Evolutionary conservation across 768 basidiomycete genomes (phyloP).

Genomic region (Pisolithus sp.): DNA sequence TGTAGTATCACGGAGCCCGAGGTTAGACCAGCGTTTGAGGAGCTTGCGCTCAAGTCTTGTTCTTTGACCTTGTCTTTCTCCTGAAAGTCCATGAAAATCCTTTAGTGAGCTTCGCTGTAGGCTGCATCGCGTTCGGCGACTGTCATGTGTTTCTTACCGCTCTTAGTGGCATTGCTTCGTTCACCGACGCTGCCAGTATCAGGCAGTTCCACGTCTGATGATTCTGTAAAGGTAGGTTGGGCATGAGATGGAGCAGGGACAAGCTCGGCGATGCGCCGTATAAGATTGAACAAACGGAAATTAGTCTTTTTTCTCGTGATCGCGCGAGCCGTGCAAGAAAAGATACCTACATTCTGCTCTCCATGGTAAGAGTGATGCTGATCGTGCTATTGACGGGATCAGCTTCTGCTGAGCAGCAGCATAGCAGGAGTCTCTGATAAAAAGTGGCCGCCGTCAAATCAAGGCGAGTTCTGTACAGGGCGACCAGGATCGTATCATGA

Average conservation of each 20-base stretch:
- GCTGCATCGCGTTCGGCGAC: conserved; percentile 84
- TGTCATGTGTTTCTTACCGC: conserved; percentile 66
- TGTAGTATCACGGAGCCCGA: conserved; percentile 66
- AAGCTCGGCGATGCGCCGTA: conserved; percentile 64
- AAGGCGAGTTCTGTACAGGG: conserved; percentile 44
- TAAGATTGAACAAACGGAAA: conserved; percentile 43
- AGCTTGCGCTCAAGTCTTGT: conserved; percentile 70
- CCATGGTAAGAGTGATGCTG: conserved; percentile 45
- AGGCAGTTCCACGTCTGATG: conserved; percentile 77
- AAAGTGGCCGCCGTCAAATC: conserved; percentile 66
- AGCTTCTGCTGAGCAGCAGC: conserved; percentile 61
- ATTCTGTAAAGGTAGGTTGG: conserved; percentile 83
- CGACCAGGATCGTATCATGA: conserved; percentile 10
- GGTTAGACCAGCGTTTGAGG: conserved; percentile 65
- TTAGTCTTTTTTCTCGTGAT: conserved; percentile 3
- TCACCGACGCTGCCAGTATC: conserved; percentile 71
- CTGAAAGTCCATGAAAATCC: conserved; percentile 82
- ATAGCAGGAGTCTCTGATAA: conserved; percentile 82
- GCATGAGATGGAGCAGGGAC: conserved; percentile 68
- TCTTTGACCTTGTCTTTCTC: conserved; percentile 62
- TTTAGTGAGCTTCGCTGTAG: conserved; percentile 79
- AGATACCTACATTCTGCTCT: conserved; percentile 68
- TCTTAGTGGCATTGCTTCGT: conserved; percentile 55
- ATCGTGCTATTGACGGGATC: conserved; percentile 62
- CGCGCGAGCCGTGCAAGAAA: not conserved